These are phyloP conservation scores for Boletus smithii DNA, from an alignment of 1,284 basidiomycete genomes.

Conservation along the genomic window DNA sequence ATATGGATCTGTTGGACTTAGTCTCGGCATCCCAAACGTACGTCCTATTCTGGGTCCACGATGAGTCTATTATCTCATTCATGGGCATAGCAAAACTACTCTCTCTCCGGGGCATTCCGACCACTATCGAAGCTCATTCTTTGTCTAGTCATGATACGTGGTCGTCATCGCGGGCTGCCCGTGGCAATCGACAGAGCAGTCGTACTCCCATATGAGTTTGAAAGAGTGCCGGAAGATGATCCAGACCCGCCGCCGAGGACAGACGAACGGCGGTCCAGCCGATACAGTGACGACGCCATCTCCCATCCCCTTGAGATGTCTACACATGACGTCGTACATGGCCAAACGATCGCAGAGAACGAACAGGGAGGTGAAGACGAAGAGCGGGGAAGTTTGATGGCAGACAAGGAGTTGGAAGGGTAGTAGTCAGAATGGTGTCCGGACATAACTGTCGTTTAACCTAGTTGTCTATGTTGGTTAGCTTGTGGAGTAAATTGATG, in stretches of 20 bases:
- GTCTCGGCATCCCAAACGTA: constrained; percentile 65
- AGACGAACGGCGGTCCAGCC: constrained; percentile 15
- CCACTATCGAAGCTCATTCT: constrained; percentile 87
- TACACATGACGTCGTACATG: background rate
- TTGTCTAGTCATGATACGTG: constrained; percentile 86
- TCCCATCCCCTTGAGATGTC: background rate
- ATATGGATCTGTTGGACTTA: constrained; percentile 88
- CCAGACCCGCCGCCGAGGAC: background rate
- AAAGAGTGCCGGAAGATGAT: constrained; percentile 17
- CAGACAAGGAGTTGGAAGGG: background rate
- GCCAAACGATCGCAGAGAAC: background rate
- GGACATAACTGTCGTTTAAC: no score
- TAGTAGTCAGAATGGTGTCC: background rate
- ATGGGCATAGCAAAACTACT: constrained; percentile 60
- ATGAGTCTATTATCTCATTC: constrained; percentile 1
- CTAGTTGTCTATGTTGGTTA: no score
- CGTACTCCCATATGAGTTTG: constrained; percentile 64
- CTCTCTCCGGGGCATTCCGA: constrained; percentile 75
- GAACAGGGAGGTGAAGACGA: background rate
- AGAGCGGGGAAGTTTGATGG: background rate
- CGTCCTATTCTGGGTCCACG: constrained; percentile 2
- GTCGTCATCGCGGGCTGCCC: constrained; percentile 85
- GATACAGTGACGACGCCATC: background rate
- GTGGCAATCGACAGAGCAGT: constrained; percentile 88
- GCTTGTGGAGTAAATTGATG: background rate